Evolutionary conservation across 495 filamentous ascomycete species (phyloP), one percentile per base, ranked within the genome.

Genomic region (Penicillium maclennaniae): DNA sequence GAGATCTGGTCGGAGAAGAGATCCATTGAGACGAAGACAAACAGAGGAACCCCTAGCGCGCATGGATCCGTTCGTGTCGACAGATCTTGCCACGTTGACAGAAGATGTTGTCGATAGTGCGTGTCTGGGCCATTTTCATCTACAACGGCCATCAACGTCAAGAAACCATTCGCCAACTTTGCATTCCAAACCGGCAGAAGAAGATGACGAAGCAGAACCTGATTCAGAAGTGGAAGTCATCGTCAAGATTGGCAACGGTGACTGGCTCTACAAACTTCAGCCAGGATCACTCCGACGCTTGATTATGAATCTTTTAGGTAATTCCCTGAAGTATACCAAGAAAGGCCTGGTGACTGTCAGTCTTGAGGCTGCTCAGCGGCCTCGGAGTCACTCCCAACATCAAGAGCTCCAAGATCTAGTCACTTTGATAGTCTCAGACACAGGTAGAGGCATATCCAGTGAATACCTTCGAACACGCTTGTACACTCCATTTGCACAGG

Each of bases 251-350:
- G 75, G 81, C 31, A 69, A 69, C 10, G 74, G 80, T 37, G 58
- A 77, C 42, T 89, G 83, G 71, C 49, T 76, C 16, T 89, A 87
- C 66, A 68, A 71, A 7, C 79, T 81, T 0, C 83, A 89, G 28
- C 84, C 86, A 0, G 87, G 87, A 6, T 87, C 87, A 2, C 67
- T 89, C 34, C 77, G 85, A 20, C 80, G 88, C 6, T 77, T 91
- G 34, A 77, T 92, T 28, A 87, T 90, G 84, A 91, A 93, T 57
- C 58, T 92, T 4, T 83, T 89, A 46, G 85, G 88, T 21, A 93
- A 93, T 65, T 81, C 88, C 0, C 73, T 92, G 51, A 93, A 93
- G 58, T 91, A 89, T 56, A 90, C 84, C 6, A 70, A 71, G 10
- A 63, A 71, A 0, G 89, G 89, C 6, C 83, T 71, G 51, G 83